phyloP scores from a whole-genome alignment of 164 flowering plant genomes.

The Umbellularia californica region DNA sequence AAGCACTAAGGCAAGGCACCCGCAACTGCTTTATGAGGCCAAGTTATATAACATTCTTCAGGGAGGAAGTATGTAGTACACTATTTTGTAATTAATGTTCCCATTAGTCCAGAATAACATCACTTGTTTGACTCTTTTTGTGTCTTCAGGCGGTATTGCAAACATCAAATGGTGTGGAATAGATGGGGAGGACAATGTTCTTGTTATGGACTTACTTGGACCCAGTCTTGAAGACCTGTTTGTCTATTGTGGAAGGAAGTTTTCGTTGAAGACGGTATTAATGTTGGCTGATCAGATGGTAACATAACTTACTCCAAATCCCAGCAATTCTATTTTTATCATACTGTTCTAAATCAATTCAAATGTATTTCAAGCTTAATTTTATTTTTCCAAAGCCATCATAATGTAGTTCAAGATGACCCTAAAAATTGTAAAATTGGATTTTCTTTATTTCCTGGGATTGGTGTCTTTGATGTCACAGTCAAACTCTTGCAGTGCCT shows the following conservation, averaged over 20 bases:
- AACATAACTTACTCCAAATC: conserved; percentile 1
- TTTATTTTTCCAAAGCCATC: no score
- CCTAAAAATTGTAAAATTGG: no score
- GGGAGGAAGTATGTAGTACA: conserved; percentile 84
- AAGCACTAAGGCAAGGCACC: conserved; percentile 85
- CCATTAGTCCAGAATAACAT: neutral
- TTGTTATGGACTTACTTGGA: conserved; percentile 89
- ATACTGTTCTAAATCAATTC: neutral
- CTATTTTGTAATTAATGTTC: neutral
- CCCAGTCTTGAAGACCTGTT: conserved; percentile 97
- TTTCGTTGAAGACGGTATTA: conserved; percentile 83
- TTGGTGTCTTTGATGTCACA: no score
- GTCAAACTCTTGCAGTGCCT: no score
- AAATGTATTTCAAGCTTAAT: no score
- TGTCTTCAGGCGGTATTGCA: conserved; percentile 75
- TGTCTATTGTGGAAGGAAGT: conserved; percentile 93
- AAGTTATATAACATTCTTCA: conserved; percentile 82
- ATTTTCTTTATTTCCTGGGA: no score
- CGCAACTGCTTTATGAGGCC: conserved; percentile 95
- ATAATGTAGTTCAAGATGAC: no score
- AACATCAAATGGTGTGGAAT: conserved; percentile 81
- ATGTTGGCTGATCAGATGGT: conserved; percentile 99
- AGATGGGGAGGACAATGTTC: conserved; percentile 79
- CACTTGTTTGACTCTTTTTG: neutral
- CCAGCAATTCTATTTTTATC: neutral